A percentile compares a stretch with the other conserved stretches of the same genome.
These are phyloP conservation scores for Sisymbrium irio DNA, from an alignment of 345 rosid genomes.

Conservation along the genomic window DNA sequence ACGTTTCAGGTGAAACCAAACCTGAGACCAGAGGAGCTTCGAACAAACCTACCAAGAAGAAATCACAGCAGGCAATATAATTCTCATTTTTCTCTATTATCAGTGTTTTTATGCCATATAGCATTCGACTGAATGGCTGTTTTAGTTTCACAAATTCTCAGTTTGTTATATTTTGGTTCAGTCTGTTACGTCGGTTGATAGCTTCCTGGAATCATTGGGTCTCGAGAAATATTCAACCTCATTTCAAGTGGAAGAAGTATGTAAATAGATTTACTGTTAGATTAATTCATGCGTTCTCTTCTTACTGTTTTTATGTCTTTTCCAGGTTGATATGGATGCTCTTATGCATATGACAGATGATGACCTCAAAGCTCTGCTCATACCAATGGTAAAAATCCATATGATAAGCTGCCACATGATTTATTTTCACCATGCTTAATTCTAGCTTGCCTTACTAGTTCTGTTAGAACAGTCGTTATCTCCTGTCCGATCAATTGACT, in stretches of 20 bases:
- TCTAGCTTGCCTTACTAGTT: not conserved
- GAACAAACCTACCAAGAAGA: constrained; percentile 43
- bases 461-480: not conserved
- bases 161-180: constrained; percentile 35
- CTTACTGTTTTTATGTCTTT: constrained; percentile 9
- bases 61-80: constrained; percentile 49
- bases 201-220: constrained; percentile 73
- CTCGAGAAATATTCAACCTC: constrained; percentile 76
- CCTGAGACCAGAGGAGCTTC: constrained; percentile 47
- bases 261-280: constrained; percentile 16
- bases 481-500: not conserved
- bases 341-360: constrained; percentile 94
- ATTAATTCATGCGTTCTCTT: not conserved
- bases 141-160: not conserved
- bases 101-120: not conserved
- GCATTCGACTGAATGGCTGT: not conserved
- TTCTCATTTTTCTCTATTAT: not conserved
- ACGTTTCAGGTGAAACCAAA: constrained; percentile 46
- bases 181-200: constrained; percentile 58
- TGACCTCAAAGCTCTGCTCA: constrained; percentile 89
- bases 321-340: constrained; percentile 94
- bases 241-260: constrained; percentile 93
- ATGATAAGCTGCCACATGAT: not conserved
- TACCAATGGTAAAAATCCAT: constrained; percentile 74
- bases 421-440: not conserved